These are phyloP conservation scores for Crucibulum laeve DNA, from an alignment of 768 basidiomycete genomes.

Conservation along the genomic window DNA sequence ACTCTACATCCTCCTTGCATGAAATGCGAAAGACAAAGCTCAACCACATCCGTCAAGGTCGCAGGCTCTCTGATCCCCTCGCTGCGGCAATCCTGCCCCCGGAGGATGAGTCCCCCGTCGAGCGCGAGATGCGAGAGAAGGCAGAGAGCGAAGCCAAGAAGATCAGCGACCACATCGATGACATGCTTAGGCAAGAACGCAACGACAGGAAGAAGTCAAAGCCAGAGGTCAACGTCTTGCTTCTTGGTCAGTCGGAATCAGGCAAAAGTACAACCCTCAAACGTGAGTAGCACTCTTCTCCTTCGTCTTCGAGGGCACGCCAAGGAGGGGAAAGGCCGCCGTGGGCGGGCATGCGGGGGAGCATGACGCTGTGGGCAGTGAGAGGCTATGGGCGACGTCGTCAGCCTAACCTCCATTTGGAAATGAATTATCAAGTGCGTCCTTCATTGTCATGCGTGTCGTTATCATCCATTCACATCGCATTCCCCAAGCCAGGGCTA, in stretches of 20 bases:
- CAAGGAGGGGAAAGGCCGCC: not conserved
- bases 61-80: conserved; percentile 66
- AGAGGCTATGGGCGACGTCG: too few species aligned
- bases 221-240: conserved; percentile 68
- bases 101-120: conserved; percentile 60
- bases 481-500: too few species aligned
- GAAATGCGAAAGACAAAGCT: conserved; percentile 35
- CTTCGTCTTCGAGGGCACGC: not conserved
- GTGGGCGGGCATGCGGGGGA: not conserved
- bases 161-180: conserved; percentile 75
- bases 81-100: conserved; percentile 66
- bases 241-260: conserved; percentile 87
- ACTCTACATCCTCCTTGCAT: conserved; percentile 17
- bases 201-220: conserved; percentile 55
- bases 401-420: too few species aligned
- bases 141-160: conserved; percentile 70
- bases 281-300: conserved; percentile 51
- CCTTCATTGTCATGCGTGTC: too few species aligned
- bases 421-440: too few species aligned
- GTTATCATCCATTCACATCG: too few species aligned
- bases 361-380: not conserved
- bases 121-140: conserved; percentile 61
- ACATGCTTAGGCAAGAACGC: conserved; percentile 65
- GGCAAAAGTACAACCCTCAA: conserved; percentile 87
- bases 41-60: conserved; percentile 24